phyloP scores from a whole-genome alignment of 1,139 yeast species.

The Yamadazyma oceani region DNA sequence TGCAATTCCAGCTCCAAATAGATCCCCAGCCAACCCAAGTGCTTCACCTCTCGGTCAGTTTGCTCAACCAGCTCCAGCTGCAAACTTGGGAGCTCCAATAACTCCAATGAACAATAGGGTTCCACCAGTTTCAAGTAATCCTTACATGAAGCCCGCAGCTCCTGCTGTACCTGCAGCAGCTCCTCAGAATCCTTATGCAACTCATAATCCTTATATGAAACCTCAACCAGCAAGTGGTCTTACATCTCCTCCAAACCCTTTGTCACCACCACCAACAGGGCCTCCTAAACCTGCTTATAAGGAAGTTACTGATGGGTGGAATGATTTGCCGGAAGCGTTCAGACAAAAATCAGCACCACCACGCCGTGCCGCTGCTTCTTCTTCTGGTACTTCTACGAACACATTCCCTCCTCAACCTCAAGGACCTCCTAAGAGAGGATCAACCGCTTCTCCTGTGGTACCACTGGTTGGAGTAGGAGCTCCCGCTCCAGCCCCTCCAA shows the following conservation, averaged over 20 bases:
- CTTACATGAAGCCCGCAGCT: constrained; percentile 12
- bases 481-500: constrained; percentile 37
- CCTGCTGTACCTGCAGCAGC: constrained; percentile 19
- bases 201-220: constrained; percentile 18
- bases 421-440: constrained; percentile 15
- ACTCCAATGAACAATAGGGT: background rate
- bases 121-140: constrained; percentile 12
- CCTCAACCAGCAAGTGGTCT: constrained; percentile 8
- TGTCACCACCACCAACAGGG: constrained; percentile 23
- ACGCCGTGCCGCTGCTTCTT: constrained; percentile 50
- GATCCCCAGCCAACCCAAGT: constrained; percentile 6
- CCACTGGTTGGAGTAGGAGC: constrained; percentile 12
- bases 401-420: constrained; percentile 24
- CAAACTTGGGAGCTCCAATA: background rate
- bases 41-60: constrained; percentile 10
- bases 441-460: constrained; percentile 10
- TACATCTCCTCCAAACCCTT: constrained; percentile 6
- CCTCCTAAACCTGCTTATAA: constrained; percentile 46
- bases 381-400: constrained; percentile 26
- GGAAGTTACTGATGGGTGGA: constrained; percentile 84
- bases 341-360: constrained; percentile 49
- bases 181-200: constrained; percentile 8
- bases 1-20: constrained; percentile 2
- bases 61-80: constrained; percentile 7
- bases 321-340: constrained; percentile 79